Conservation (phyloP, 805 yeast genomes). For the Tetrapisispora nanseiensis region DNA sequence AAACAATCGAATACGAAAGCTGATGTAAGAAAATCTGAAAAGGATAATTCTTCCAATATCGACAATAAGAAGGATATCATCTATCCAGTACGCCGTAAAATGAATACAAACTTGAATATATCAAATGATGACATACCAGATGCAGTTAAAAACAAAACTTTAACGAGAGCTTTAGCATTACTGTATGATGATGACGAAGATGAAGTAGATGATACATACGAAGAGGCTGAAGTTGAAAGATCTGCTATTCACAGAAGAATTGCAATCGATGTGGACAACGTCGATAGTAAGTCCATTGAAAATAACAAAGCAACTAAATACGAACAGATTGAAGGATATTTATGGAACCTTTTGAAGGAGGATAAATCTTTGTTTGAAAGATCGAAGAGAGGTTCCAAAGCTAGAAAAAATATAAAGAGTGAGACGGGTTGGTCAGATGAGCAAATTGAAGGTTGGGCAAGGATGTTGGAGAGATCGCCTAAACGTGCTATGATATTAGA, state of each 20-base stretch:
- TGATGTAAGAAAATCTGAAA: not conserved
- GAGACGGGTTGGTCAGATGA: slow-evolving; percentile 72
- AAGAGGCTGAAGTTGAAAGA: slow-evolving; percentile 34
- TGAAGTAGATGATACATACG: slow-evolving; percentile 74
- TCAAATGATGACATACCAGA: slow-evolving; percentile 30
- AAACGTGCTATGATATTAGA: slow-evolving; percentile 52
- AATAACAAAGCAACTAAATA: slow-evolving; percentile 16
- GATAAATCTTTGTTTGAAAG: slow-evolving; percentile 42
- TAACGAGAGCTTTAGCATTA: slow-evolving; percentile 50
- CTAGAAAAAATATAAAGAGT: slow-evolving; percentile 41
- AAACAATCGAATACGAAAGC: slow-evolving; percentile 1
- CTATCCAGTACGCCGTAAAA: not conserved
- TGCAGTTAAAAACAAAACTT: slow-evolving; percentile 46
- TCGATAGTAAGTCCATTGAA: slow-evolving; percentile 9
- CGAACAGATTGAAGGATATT: slow-evolving; percentile 41
- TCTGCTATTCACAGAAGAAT: slow-evolving; percentile 2
- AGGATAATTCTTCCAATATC: slow-evolving; percentile 14
- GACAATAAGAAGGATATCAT: slow-evolving; percentile 6
- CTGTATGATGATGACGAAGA: slow-evolving; percentile 73
- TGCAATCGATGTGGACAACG: slow-evolving; percentile 4
- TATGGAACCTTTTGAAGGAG: slow-evolving; percentile 48
- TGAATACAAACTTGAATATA: slow-evolving; percentile 5
- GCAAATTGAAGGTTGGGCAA: slow-evolving; percentile 89
- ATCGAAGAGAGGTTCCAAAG: slow-evolving; percentile 39
- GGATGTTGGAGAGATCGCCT: slow-evolving; percentile 61